Base-by-base conservation (phyloP, 345 rosid genomes). In the Aquilaria yunnanensis region DNA sequence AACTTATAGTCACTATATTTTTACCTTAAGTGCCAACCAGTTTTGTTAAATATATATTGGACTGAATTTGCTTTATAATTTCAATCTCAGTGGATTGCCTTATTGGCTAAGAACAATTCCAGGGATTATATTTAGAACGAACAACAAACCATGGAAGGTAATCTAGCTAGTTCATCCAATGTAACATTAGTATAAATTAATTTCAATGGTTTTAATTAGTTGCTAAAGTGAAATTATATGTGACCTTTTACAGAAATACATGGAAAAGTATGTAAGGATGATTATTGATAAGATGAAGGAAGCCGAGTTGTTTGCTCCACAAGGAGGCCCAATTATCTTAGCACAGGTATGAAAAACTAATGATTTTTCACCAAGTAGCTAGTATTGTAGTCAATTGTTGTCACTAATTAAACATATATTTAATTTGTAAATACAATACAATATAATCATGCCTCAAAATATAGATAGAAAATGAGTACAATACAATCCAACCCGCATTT, bases 381-480 rank as follows among this genome's bases (percentile, higher is more conserved):
- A 23, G 3, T 23, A 34, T 23, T 23, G 23, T 23, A 23, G 23
- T 23, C 23, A 23, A 23, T 23, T 23, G 23, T 23, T 23, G 23
- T 23, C 23, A 23, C 23, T 23, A 23, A 23, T 23, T 23, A 23
- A 23, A 23, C 23, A 23, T 23, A 23, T 23, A 23, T 23, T 23
- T 23, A 23, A 9, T 54, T 54, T 7, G 10, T 54, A 9, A 23
- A 9, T 37, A 37, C 8, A 37, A 37, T 37, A 23, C 7, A 37
- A 37, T 37, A 3, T 45, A 50, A 14, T 9, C n/a, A 13, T 43
- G 11, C 37, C 12, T 62, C 0, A 14, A 2, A 45, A 62, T 68
- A 56, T 80, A 94, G 99, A 90, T 90, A 23, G 99, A 94, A 70
- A 94, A 94, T 58, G 99, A 88, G 75, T 94, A 90, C 77, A 76